phyloP scores from a whole-genome alignment of 106 monocot species.

The Dendrobium catenatum region DNA sequence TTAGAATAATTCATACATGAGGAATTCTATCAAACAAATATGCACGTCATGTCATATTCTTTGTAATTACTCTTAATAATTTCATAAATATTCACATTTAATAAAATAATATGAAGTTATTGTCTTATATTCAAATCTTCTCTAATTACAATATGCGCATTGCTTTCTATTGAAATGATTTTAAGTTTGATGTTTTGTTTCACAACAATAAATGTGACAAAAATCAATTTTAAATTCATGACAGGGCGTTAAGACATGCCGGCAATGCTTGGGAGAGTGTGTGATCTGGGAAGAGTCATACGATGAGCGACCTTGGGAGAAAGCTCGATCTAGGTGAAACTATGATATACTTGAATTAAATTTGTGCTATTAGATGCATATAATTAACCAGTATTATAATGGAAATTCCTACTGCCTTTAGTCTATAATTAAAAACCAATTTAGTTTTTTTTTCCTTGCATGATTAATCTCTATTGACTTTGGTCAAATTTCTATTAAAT shows the following conservation, averaged over 20 bases:
- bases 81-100: neutral
- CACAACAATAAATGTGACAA: neutral
- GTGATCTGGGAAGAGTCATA: constrained; percentile 99
- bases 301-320: constrained; percentile 96
- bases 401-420: neutral
- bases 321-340: constrained; percentile 76
- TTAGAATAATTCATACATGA: neutral
- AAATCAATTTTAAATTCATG: neutral
- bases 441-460: too few species aligned
- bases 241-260: constrained; percentile 81
- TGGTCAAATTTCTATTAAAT: too few species aligned
- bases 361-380: neutral
- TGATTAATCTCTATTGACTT: too few species aligned
- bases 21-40: neutral
- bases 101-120: neutral
- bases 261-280: constrained; percentile 78
- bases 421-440: too few species aligned
- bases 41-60: neutral
- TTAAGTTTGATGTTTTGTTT: neutral
- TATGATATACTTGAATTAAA: neutral
- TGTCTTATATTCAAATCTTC: neutral
- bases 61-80: neutral
- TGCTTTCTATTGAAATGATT: neutral
- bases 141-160: neutral
- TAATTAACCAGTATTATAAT: neutral